Evolutionary conservation across 164 flowering plant species (phyloP).

Genomic region (Saururus chinensis): DNA sequence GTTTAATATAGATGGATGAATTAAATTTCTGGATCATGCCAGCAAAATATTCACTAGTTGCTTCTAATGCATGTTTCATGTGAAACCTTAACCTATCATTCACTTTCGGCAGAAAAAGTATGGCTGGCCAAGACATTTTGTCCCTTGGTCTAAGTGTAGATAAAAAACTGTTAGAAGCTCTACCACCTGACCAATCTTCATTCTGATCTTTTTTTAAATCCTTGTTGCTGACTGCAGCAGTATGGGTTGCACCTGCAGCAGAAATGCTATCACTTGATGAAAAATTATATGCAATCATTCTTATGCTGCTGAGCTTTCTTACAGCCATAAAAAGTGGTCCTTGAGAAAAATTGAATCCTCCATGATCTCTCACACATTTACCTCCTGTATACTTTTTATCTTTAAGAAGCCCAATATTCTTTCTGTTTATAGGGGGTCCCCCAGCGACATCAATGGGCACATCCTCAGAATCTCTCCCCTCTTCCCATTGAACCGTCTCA

Average conservation of each 20-base stretch:
- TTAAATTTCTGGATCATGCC: slow-evolving; percentile 39
- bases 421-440: slow-evolving; percentile 6
- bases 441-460: slow-evolving; percentile 7
- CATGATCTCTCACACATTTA: slow-evolving; percentile 6
- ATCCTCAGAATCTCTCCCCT: slow-evolving; percentile 6
- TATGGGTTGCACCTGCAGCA: slow-evolving; percentile 7
- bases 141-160: slow-evolving; percentile 15
- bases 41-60: slow-evolving; percentile 25
- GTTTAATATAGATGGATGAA: slow-evolving; percentile 28
- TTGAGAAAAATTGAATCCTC: slow-evolving; percentile 10
- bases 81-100: slow-evolving; percentile 19
- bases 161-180: neutral
- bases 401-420: neutral
- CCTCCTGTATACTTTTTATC: slow-evolving; percentile 5
- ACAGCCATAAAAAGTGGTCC: slow-evolving; percentile 23
- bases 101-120: slow-evolving; percentile 16
- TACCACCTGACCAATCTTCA: slow-evolving; percentile 14
- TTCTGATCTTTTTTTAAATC: slow-evolving; percentile 7
- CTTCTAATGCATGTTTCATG: slow-evolving; percentile 17
- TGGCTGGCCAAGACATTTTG: slow-evolving; percentile 16
- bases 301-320: slow-evolving; percentile 14
- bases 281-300: slow-evolving; percentile 10
- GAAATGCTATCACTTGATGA: slow-evolving; percentile 9
- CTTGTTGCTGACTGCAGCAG: slow-evolving; percentile 5
- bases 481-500: slow-evolving; percentile 9